Conservation (phyloP, 2,329 filamentous ascomycete species). For the Colletotrichum spinosum region DNA sequence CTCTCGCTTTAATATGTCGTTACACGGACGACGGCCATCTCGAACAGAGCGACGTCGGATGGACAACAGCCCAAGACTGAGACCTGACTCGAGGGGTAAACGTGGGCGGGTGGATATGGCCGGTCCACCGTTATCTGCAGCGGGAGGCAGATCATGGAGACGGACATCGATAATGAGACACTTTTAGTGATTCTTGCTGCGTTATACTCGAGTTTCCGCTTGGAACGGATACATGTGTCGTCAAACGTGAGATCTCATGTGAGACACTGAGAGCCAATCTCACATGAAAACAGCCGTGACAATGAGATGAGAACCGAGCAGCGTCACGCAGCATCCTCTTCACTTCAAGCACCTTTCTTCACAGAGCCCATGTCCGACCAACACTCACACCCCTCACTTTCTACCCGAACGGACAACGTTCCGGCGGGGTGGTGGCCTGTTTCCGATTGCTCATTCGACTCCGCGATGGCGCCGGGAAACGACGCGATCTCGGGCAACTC, state of each 20-base stretch:
- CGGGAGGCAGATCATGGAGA: slow-evolving; percentile 23
- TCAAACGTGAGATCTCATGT: too few relatives aligned
- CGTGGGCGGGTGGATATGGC: slow-evolving; percentile 30
- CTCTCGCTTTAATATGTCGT: slow-evolving; percentile 18
- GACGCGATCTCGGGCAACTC: slow-evolving; percentile 14
- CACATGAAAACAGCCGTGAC: too few relatives aligned
- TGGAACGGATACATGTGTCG: too few relatives aligned
- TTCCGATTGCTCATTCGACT: not conserved
- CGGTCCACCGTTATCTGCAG: slow-evolving; percentile 35
- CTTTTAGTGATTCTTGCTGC: not conserved
- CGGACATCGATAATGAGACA: not conserved
- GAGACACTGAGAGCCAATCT: too few relatives aligned
- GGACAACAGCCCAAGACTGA: slow-evolving; percentile 12
- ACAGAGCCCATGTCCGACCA: too few relatives aligned
- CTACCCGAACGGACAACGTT: not conserved
- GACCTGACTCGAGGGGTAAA: slow-evolving; percentile 30
- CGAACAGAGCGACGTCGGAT: slow-evolving; percentile 34
- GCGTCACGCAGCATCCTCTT: too few relatives aligned
- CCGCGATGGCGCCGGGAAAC: slow-evolving; percentile 25
- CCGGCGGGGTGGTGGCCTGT: slow-evolving; percentile 8
- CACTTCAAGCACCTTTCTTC: too few relatives aligned
- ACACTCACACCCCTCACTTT: too few relatives aligned
- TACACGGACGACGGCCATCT: not conserved
- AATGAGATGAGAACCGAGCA: too few relatives aligned
- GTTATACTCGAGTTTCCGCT: not conserved